Evolutionary conservation across 495 filamentous ascomycete species (phyloP), one percentile per base, ranked within the genome.

Genomic region (Xylaria cubensis): DNA sequence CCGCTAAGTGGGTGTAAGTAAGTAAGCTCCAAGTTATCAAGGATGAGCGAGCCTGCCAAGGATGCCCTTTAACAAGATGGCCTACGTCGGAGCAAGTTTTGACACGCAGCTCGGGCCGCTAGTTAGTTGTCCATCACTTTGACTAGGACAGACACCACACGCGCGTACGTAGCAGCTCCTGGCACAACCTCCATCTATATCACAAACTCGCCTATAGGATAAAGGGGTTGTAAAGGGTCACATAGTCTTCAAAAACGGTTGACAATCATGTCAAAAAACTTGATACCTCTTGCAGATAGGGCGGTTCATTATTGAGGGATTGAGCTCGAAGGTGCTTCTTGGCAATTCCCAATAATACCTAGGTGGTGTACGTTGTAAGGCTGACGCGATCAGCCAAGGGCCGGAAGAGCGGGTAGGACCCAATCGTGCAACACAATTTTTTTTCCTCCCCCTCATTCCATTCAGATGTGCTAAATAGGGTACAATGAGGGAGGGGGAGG

Each of bases 301-400:
- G 7, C 9, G 21, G 21, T 46, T 64, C 61, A 29, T 39, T 64
- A 4, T 64, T 44, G 39, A 64, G 36, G 36, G 26, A 39, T 10
- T n/a, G 32, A 39, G n/a, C 59, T 61, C 8, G 2, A 61, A 39
- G 39, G 10, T 32, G 21, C 39, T 36, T 36, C 59, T 41, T 42
- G 21, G 21, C 39, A 29, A 44, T 8, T 64, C 15, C 4, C 36
- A 64, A 44, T 29, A 63, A 29, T 64, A 46, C 1, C 1, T 42
- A 44, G 39, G 12, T 26, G 44, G 21, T 34, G 63, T 34, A 19
- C 12, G 26, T 42, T 64, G 36, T 64, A 64, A 44, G 61, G 61
- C 61, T 64, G 63, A 65, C 63, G 42, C 26, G 63, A 65, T 50
- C 24, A 46, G 59, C 8, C 36, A 21, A 29, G 21, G 62, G 21